Evolutionary conservation across 2,329 filamentous ascomycete genomes (phyloP), one percentile per base, ranked within the genome.

Genomic region (Colletotrichum sp.): DNA sequence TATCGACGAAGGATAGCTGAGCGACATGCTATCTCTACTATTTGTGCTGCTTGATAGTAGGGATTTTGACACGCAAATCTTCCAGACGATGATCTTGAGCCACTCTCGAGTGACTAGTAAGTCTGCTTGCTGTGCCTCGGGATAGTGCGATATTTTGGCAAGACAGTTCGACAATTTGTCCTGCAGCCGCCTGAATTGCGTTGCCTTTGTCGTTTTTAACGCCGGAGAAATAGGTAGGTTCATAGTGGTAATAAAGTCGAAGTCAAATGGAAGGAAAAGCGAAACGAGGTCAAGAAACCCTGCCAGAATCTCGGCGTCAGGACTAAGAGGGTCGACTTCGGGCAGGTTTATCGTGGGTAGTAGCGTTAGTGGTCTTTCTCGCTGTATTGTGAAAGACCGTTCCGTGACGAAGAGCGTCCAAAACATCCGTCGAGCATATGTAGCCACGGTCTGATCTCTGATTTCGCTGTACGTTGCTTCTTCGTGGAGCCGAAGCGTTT

Each of bases 381-480:
- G 76, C 32, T 84, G 82, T 0, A 84, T 15, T 0, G 82, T 82
- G 18, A 82, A 84, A 13, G 81, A 83, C 16, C 83, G 76, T 30
- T 84, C 83, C 0, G 83, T 84, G 16, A 84, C 79, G 60, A 83
- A 84, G 1, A 84, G 67, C 0, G 84, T 80, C 80, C 80, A 82
- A 13, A 81, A 81, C 68, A 81, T 80, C 0, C 81, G 73, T 4
- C 82, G 79, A 4, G 79, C 72, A 5, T 81, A 83, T 1, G 69
- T 78, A 0, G 77, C 77, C 2, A 78, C 24, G 30, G 18, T 15
- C 3, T 28, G 15, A 30, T 59, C 24, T 3, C 7, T 28, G 24
- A 30, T 59, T 26, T 59, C 24, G 55, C 26, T 59, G 24, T 59
- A 59, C 2, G 55, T 59, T 16, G 55, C 24, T 8, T 59, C 55